phyloP scores from a whole-genome alignment of 345 rosid genomes.

The Brassica juncea region DNA sequence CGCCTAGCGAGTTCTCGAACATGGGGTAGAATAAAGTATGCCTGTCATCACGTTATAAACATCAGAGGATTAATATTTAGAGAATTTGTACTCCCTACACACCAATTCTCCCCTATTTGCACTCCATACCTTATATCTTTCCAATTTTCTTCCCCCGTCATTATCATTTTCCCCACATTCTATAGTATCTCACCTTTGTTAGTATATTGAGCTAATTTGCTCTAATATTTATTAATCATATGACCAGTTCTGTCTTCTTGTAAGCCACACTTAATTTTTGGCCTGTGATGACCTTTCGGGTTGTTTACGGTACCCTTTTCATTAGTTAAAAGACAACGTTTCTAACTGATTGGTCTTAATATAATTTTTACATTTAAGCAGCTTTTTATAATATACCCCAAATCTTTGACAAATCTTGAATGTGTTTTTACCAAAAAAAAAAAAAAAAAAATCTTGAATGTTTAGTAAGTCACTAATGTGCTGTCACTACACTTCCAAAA shows the following conservation, averaged over 20 bases:
- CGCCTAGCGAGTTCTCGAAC: too few species aligned
- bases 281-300: slow-evolving; percentile 26
- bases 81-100: too few species aligned
- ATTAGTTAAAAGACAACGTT: slow-evolving; percentile 20
- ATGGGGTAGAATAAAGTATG: slow-evolving; percentile 21
- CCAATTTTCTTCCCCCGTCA: too few species aligned
- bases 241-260: slow-evolving; percentile 17
- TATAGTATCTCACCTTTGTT: too few species aligned
- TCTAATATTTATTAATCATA: neutral
- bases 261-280: slow-evolving; percentile 24
- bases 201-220: too few species aligned
- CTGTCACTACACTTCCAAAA: slow-evolving; percentile 9
- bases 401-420: slow-evolving; percentile 30
- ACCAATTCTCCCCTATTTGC: too few species aligned
- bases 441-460: slow-evolving; percentile 12
- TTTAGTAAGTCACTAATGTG: slow-evolving; percentile 1
- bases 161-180: too few species aligned
- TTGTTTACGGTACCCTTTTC: slow-evolving; percentile 10
- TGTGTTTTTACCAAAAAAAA: neutral
- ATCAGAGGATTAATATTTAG: slow-evolving; percentile 14
- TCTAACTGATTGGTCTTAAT: neutral
- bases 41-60: slow-evolving; percentile 36
- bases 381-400: neutral
- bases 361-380: neutral
- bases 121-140: too few species aligned